Evolutionary conservation across 2,329 filamentous ascomycete species (phyloP).

Genomic region (Celoporthe dispersa): DNA sequence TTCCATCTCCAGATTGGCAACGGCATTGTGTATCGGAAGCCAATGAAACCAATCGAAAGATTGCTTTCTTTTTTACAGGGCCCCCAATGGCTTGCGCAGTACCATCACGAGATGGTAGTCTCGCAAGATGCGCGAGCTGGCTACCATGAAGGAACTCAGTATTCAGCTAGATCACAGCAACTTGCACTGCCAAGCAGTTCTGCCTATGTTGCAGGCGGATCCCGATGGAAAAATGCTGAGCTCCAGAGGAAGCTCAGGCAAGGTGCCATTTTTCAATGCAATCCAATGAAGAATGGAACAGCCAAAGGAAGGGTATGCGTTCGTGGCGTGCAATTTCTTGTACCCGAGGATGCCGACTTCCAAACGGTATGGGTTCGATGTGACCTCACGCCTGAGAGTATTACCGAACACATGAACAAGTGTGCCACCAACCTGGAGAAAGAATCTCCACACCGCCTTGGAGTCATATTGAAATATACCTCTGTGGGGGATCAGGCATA

Average conservation of each 20-base stretch:
- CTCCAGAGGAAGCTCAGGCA: not conserved
- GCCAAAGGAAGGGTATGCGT: not conserved
- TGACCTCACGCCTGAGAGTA: not conserved
- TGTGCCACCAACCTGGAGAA: constrained; percentile 2
- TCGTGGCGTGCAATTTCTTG: not conserved
- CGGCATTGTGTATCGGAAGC: not conserved
- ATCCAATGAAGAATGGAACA: constrained; percentile 1
- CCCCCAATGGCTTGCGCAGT: not conserved
- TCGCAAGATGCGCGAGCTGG: not conserved
- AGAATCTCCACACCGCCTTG: not conserved
- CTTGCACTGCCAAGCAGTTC: not conserved
- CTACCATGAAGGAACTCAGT: not conserved
- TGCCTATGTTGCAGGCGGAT: not conserved
- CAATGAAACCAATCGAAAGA: no score
- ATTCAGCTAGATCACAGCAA: not conserved
- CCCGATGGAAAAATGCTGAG: not conserved
- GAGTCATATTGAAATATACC: not conserved
- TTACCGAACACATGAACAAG: not conserved
- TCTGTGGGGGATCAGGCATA: not conserved
- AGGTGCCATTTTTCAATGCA: not conserved
- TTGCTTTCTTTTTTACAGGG: not conserved
- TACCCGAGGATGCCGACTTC: not conserved
- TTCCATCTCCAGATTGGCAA: constrained; percentile 1
- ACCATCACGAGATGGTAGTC: not conserved
- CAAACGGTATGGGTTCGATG: not conserved